These are phyloP conservation scores for Salvia rosmarinus DNA, from an alignment of 257 asterid species.

Conservation along the genomic window DNA sequence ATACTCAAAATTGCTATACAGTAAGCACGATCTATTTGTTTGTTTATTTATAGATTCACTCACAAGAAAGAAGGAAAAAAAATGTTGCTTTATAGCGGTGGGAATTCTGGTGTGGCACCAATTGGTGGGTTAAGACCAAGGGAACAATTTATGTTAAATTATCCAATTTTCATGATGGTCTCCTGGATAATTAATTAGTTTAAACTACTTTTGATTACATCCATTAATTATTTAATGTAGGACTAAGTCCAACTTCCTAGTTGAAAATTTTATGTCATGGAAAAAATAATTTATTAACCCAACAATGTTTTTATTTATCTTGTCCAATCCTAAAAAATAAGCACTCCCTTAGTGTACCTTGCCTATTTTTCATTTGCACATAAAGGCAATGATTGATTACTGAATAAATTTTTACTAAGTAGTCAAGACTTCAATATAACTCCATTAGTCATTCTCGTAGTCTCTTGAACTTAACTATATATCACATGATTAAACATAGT, in stretches of 20 bases:
- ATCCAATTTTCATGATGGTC: conserved; percentile 14
- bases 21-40: conserved; percentile 1
- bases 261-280: neutral
- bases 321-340: too few species aligned
- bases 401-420: neutral
- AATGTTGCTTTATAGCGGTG: neutral
- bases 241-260: conserved; percentile 28
- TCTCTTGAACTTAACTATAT: too few species aligned
- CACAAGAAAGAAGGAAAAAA: too few species aligned
- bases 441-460: neutral
- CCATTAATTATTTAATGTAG: neutral
- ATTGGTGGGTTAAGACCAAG: conserved; percentile 36
- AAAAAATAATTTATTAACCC: too few species aligned
- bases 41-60: neutral
- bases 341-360: too few species aligned
- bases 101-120: neutral
- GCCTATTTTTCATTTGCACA: neutral
- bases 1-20: neutral
- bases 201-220: neutral
- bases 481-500: too few species aligned
- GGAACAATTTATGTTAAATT: conserved; percentile 6
- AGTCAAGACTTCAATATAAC: neutral
- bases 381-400: neutral
- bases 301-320: too few species aligned
- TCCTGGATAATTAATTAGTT: neutral